These are phyloP conservation scores for Euphrasia arctica DNA, from an alignment of 305 asterid genomes.

Conservation along the genomic window DNA sequence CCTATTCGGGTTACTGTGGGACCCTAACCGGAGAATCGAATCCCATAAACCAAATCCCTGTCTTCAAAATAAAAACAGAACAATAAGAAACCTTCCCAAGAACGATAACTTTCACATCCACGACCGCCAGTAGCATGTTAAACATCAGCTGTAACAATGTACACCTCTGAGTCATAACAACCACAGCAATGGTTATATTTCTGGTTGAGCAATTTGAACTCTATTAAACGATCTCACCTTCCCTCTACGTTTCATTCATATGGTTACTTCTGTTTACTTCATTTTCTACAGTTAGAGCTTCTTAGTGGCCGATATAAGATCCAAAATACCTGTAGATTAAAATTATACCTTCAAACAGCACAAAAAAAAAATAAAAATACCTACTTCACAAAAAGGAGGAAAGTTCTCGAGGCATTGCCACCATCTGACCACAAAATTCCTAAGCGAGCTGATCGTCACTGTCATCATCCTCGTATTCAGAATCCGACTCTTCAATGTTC, in stretches of 20 bases:
- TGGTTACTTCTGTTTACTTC: not conserved
- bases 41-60: too few relatives aligned
- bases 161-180: too few relatives aligned
- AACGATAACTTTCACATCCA: too few relatives aligned
- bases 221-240: conserved; percentile 1
- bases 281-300: not conserved
- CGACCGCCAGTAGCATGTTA: too few relatives aligned
- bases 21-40: too few relatives aligned
- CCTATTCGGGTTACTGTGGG: too few relatives aligned
- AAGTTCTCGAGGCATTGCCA: conserved; percentile 3
- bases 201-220: not conserved
- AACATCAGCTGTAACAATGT: too few relatives aligned
- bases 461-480: conserved; percentile 60
- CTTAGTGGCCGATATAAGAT: too few relatives aligned
- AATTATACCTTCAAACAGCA: conserved; percentile 17
- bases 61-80: too few relatives aligned
- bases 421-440: conserved; percentile 12
- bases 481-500: conserved; percentile 50
- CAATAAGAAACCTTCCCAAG: too few relatives aligned
- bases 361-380: not conserved
- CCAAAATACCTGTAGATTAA: not conserved
- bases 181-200: too few relatives aligned
- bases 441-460: conserved; percentile 36
- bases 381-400: conserved; percentile 1
- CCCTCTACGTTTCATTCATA: not conserved